Base-by-base conservation (phyloP, 768 basidiomycete species). In the Hortiboletus flavorubellus region DNA sequence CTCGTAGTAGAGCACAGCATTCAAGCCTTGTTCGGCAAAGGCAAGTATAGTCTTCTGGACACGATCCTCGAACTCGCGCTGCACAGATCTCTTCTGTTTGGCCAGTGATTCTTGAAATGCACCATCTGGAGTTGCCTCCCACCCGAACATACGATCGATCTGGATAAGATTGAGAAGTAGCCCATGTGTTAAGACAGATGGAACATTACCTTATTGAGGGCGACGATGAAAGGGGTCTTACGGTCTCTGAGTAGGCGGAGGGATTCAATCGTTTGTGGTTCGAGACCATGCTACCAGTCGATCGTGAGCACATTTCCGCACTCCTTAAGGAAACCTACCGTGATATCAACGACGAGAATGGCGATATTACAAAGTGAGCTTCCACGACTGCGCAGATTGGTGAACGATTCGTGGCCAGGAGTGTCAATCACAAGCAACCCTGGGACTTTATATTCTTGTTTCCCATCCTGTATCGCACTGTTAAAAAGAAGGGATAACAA, bases 341-440 rank as follows among this genome's bases (percentile, higher is more conserved):
- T 96, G 69, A 98, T 97, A 79, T 98, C 97, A 33, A 99, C 96
- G 55, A 99, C 97, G 47, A 99, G 84, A 66, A 99, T 93, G 55
- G 97, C 97, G 57, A 99, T 98, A 75, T 99, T 98, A 75, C 96
- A 98, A 23, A 99, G 80, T 8, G 94, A 97, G 59, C 92, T 94
- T 68, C 97, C 97, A 68, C 97, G 89, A 15, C 89, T 86, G 46
- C 97, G 91, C 69, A 98, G 72, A 72, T 98, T 98, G 8, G 93
- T 93, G 81, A 99, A 99, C 6, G 94, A 96, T 75, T 98, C 97
- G 84, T 99, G 97, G 53, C 97, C 97, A 53, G 97, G 97, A 2
- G 97, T 99, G 70, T 99, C 97, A 63, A 99, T 98, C 63, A 99
- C 71, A 52, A 99, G 80, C 15, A 99, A 81, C 71, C 97, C 97